Base-by-base conservation (phyloP, 179 eudicot genomes). In the Drosera spatulata region DNA sequence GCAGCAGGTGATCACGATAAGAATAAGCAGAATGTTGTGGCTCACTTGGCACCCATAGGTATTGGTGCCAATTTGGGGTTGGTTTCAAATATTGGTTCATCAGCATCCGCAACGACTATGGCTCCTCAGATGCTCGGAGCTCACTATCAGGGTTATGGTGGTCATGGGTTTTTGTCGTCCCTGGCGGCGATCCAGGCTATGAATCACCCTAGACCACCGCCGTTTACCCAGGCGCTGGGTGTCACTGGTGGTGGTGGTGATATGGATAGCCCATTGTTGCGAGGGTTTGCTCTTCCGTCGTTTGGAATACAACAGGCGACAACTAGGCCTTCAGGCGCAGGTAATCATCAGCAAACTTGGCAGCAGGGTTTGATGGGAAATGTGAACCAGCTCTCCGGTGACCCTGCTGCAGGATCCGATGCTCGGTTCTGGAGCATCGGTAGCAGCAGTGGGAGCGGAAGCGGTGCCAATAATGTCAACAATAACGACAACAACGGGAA, bases 141-240 rank as follows among this genome's bases (percentile, higher is more conserved):
- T 4, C 40, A 48, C 47, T 46, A 22, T 12, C 63, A 38, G 12
- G 62, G 53, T 10, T 10, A 5, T 22, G 63, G 63, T 48, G 63
- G 63, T 39, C 69, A 69, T 40, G 33, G 33, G 33, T 66, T 56
- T 12, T 49, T 70, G 10, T 41, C 66, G 12, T 66, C 78, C 4
- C 15, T 64, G 60, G 60, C 65, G 5, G 63, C 55, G 47, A 41
- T 68, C 4, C 71, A 67, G 2, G 40, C 52, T 47, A 48, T 38
- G 47, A 38, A 39, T 22, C 72, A 63, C 10, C 67, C 71, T 6
- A 46, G 2, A 13, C 67, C 11, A 55, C 10, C 54, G 33, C 33
- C 1, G 62, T 72, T 46, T 64, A 71, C 41, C 41, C 75, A 9
- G 67, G 63, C 62, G 55, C 59, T 52, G 58, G 71, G 33, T 59